Evolutionary conservation across 1,284 basidiomycete genomes (phyloP).

Genomic region (Cerioporus squamosus): DNA sequence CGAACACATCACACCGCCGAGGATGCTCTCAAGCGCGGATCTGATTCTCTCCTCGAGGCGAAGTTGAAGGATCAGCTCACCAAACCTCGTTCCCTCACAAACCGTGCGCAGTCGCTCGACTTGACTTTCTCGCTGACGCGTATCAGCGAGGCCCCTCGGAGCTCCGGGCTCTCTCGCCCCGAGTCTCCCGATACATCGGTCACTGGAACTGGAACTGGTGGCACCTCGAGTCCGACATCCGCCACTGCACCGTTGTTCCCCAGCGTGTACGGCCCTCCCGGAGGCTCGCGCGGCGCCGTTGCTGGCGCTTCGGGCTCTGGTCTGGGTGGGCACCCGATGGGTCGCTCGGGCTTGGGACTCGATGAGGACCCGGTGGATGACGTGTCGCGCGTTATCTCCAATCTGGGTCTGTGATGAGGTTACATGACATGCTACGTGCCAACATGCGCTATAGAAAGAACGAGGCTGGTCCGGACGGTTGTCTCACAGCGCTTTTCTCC

Average conservation of each 20-base stretch:
- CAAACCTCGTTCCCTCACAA: conserved; percentile 76
- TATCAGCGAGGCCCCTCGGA: conserved; percentile 65
- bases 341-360: conserved; percentile 49
- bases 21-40: conserved; percentile 82
- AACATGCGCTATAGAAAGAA: conserved; percentile 15
- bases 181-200: conserved; percentile 81
- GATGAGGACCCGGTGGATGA: conserved; percentile 72
- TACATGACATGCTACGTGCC: conserved; percentile 3
- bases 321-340: conserved; percentile 22
- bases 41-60: conserved; percentile 86
- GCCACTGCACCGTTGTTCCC: conserved; percentile 80
- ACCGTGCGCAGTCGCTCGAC: conserved; percentile 82
- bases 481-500: conserved; percentile 18
- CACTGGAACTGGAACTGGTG: conserved; percentile 59
- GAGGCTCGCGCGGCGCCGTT: conserved; percentile 50
- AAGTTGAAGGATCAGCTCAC: conserved; percentile 80
- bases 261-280: conserved; percentile 74
- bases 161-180: conserved; percentile 59
- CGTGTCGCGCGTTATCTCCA: conserved; percentile 78
- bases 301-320: conserved; percentile 34
- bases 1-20: conserved; percentile 65
- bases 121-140: conserved; percentile 77
- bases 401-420: conserved; percentile 62
- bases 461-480: conserved; percentile 11
- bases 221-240: conserved; percentile 74